Conservation (phyloP, 2,329 filamentous ascomycete genomes). For the Cladophialophora immunda region DNA sequence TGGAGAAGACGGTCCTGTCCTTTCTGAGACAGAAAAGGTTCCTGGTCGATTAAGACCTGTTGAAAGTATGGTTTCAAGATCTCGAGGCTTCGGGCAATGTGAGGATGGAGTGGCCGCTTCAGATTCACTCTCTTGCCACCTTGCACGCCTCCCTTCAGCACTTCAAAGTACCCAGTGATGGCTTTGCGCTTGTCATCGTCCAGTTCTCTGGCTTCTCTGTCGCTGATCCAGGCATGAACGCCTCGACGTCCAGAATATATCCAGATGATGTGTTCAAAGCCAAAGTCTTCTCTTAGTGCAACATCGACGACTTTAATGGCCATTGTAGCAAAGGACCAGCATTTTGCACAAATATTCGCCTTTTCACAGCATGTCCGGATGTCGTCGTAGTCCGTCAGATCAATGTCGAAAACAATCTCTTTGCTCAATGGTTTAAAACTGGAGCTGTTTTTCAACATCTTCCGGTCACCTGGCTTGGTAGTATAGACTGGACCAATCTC, state of each 20-base stretch:
- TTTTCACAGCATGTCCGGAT: conserved; percentile 94
- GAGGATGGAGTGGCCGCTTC: conserved; percentile 85
- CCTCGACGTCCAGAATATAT: conserved; percentile 97
- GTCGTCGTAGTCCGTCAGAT: conserved; percentile 98
- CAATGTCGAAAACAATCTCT: conserved; percentile 98
- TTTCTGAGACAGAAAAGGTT: conserved; percentile 79
- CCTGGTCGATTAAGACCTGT: conserved; percentile 83
- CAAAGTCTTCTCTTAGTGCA: conserved; percentile 91
- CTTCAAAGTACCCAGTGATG: conserved; percentile 87
- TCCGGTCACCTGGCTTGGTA: conserved; percentile 91
- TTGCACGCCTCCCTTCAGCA: conserved; percentile 86
- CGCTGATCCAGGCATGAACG: conserved; percentile 97
- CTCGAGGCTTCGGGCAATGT: conserved; percentile 84
- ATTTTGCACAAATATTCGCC: conserved; percentile 91
- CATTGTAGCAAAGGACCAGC: conserved; percentile 98
- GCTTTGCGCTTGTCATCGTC: conserved; percentile 86
- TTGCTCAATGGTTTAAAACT: conserved; percentile 89
- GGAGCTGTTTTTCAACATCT: conserved; percentile 79
- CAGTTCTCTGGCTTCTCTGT: conserved; percentile 82
- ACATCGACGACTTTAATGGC: conserved; percentile 91
- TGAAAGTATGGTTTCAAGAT: conserved; percentile 86
- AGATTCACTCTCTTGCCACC: conserved; percentile 87
- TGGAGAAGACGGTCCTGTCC: conserved; percentile 80
- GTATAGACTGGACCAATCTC: conserved; percentile 98
- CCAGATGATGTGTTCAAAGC: conserved; percentile 96